phyloP scores from a whole-genome alignment of 2,329 filamentous ascomycete species.

The Lachnum nothofagi region DNA sequence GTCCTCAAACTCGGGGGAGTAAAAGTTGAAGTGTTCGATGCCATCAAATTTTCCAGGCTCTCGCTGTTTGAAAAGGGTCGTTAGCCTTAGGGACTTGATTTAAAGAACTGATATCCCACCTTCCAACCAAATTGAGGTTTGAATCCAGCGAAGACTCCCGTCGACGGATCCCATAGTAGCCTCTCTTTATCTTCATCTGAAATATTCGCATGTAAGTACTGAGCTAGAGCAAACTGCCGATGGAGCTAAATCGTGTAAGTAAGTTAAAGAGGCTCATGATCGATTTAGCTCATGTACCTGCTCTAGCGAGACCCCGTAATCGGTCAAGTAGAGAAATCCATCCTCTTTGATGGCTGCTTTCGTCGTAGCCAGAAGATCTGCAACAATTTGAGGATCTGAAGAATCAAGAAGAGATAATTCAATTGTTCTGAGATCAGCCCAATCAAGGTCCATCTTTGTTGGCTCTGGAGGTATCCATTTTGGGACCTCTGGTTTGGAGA shows the following conservation, averaged over 20 bases:
- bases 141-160: slow-evolving; percentile 46
- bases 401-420: slow-evolving; percentile 42
- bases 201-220: slow-evolving; percentile 47
- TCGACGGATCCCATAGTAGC: slow-evolving; percentile 44
- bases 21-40: slow-evolving; percentile 50
- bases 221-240: slow-evolving; percentile 46
- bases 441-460: slow-evolving; percentile 42
- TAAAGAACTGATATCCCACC: neutral
- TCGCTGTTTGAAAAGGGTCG: slow-evolving; percentile 32
- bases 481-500: slow-evolving; percentile 40
- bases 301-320: slow-evolving; percentile 47
- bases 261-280: neutral
- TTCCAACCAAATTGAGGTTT: slow-evolving; percentile 41
- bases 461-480: slow-evolving; percentile 41
- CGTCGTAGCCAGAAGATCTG: slow-evolving; percentile 39
- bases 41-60: slow-evolving; percentile 41
- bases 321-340: slow-evolving; percentile 44
- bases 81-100: neutral
- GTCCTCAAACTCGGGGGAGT: slow-evolving; percentile 16
- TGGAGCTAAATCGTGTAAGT: slow-evolving; percentile 27
- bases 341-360: slow-evolving; percentile 41
- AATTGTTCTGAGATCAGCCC: slow-evolving; percentile 40
- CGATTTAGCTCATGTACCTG: slow-evolving; percentile 31
- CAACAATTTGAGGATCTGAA: slow-evolving; percentile 38
- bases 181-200: slow-evolving; percentile 45